phyloP scores from a whole-genome alignment of 768 basidiomycete species.

The Rhizopogon salebrosus region DNA sequence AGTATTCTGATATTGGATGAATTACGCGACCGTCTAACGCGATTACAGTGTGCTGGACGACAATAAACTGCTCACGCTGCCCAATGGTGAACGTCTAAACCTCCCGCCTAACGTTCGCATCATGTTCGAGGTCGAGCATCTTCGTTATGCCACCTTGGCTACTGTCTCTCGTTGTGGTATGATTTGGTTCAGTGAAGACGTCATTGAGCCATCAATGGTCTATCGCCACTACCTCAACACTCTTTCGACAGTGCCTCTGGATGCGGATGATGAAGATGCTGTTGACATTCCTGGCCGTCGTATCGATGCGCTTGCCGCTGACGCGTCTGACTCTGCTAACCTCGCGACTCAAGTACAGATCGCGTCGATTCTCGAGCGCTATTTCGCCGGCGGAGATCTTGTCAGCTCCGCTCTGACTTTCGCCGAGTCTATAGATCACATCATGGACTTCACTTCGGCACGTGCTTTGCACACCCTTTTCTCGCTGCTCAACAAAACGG shows the following conservation, averaged over 20 bases:
- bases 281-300: conserved; percentile 60
- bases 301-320: conserved; percentile 36
- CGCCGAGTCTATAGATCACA: conserved; percentile 87
- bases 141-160: conserved; percentile 93
- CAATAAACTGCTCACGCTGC: conserved; percentile 94
- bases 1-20: conserved; percentile 15
- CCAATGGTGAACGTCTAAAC: conserved; percentile 97
- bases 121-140: conserved; percentile 99
- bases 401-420: conserved; percentile 74
- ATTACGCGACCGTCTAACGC: neutral
- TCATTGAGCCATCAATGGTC: conserved; percentile 88
- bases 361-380: conserved; percentile 68
- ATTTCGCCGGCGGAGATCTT: conserved; percentile 79
- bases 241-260: conserved; percentile 69
- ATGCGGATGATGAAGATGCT: conserved; percentile 84
- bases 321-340: conserved; percentile 53
- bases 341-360: conserved; percentile 74
- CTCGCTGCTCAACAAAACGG: conserved; percentile 94
- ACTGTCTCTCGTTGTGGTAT: conserved; percentile 99
- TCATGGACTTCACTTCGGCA: conserved; percentile 95
- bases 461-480: conserved; percentile 95
- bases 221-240: conserved; percentile 84
- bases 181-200: conserved; percentile 99
- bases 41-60: conserved; percentile 87
- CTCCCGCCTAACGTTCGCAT: conserved; percentile 95